Conservation (phyloP, 2,329 filamentous ascomycete genomes). For the Exserohilum rostratum region DNA sequence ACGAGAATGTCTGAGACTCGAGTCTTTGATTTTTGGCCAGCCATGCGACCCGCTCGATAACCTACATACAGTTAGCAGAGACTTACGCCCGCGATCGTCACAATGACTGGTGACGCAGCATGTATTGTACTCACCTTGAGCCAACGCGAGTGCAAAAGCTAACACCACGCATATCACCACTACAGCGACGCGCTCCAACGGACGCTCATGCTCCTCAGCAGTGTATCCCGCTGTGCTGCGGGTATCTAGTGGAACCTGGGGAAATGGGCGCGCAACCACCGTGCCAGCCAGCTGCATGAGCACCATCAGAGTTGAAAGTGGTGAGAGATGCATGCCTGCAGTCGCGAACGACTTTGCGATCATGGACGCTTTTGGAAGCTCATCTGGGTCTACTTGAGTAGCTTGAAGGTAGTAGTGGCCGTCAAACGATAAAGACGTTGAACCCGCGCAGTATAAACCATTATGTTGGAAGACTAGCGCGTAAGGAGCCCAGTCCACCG, state of each 20-base stretch:
- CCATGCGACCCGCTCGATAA: slow-evolving; percentile 28
- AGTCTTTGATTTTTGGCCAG: slow-evolving; percentile 14
- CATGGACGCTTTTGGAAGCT: neutral
- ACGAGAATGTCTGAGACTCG: slow-evolving; percentile 24
- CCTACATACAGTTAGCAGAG: slow-evolving; percentile 11
- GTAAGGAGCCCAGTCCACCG: neutral
- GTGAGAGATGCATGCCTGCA: neutral
- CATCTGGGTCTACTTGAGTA: slow-evolving; percentile 1
- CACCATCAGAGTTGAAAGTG: neutral
- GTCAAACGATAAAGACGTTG: neutral
- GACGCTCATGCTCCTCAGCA: slow-evolving; percentile 11
- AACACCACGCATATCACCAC: slow-evolving; percentile 21
- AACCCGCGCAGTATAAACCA: neutral
- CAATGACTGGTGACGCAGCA: too few relatives aligned
- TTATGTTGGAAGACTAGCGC: neutral
- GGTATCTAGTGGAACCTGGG: neutral
- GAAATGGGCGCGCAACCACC: slow-evolving; percentile 1
- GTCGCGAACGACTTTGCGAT: neutral
- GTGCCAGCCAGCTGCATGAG: neutral
- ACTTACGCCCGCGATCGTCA: neutral
- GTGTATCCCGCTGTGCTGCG: neutral
- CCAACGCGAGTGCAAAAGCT: slow-evolving; percentile 22
- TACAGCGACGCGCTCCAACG: slow-evolving; percentile 13
- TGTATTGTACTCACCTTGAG: slow-evolving; percentile 21
- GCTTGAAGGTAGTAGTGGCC: neutral